Conservation (phyloP, 352 stramenopile genomes). For the Phytopythium chamaehyphon region DNA sequence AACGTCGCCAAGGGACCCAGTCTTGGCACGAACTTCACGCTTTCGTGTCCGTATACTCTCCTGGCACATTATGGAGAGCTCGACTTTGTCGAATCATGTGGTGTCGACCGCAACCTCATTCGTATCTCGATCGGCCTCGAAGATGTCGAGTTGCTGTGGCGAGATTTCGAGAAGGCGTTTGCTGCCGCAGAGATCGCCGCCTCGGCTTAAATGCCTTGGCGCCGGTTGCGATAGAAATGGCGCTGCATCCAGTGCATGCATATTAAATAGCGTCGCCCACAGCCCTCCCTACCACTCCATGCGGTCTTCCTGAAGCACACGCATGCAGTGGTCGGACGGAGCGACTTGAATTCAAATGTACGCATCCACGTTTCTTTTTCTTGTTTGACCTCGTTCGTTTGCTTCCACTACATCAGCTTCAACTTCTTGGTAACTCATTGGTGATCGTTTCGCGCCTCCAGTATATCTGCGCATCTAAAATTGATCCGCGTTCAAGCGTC, state of each 20-base stretch:
- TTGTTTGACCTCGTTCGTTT: too few relatives aligned
- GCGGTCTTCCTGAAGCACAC: background rate
- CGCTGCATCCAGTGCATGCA: background rate
- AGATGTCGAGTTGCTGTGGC: conserved; percentile 69
- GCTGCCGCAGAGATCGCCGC: conserved; percentile 5
- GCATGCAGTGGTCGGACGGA: conserved; percentile 3
- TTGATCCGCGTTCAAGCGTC: too few relatives aligned
- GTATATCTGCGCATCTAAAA: too few relatives aligned
- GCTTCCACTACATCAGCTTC: too few relatives aligned
- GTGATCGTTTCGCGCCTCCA: too few relatives aligned
- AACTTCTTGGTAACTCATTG: too few relatives aligned
- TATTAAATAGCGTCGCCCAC: background rate
- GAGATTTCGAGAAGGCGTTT: conserved; percentile 33
- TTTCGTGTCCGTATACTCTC: conserved; percentile 91
- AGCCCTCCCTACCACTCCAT: conserved; percentile 2
- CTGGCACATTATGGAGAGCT: conserved; percentile 93
- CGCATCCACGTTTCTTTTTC: too few relatives aligned
- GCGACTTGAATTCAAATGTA: too few relatives aligned
- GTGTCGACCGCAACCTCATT: conserved; percentile 89
- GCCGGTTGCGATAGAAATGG: background rate
- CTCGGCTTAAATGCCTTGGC: too few relatives aligned
- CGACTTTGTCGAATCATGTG: conserved; percentile 88
- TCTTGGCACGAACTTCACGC: conserved; percentile 93
- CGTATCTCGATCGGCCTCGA: conserved; percentile 92
- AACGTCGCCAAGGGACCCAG: conserved; percentile 83